Percentiles rank a stretch among this genome's conserved stretches.
Evolutionary conservation across 768 basidiomycete species (phyloP).

Genomic region (Boletus patriciae): DNA sequence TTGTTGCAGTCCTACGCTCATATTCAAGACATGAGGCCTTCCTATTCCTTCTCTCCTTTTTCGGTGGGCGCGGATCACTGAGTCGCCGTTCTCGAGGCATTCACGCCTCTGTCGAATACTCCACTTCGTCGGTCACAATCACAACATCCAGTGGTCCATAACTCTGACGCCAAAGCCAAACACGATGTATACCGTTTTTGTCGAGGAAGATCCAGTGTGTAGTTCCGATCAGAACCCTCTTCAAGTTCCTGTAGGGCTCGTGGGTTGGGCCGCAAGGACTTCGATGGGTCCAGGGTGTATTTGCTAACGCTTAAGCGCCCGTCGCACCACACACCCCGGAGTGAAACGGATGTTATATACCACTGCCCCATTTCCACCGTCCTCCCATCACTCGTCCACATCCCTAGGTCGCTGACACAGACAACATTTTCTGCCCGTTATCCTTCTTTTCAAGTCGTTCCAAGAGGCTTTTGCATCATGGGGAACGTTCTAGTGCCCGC

Average conservation of each 20-base stretch:
- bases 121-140: neutral
- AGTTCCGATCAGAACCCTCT: neutral
- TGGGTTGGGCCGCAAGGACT: neutral
- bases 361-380: neutral
- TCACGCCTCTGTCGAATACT: too few species aligned
- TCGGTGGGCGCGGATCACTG: too few species aligned
- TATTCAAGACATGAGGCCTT: too few species aligned
- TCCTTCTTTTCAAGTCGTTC: neutral
- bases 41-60: too few species aligned
- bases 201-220: too few species aligned
- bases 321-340: neutral
- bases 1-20: too few species aligned
- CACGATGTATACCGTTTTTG: too few species aligned
- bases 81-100: too few species aligned
- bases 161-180: too few species aligned
- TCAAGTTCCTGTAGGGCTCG: neutral
- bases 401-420: neutral
- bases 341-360: neutral
- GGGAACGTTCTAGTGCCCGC: neutral
- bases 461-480: neutral
- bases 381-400: neutral
- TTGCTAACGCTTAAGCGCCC: neutral
- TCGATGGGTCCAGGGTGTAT: neutral
- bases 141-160: too few species aligned
- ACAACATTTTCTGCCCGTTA: neutral